Percentiles rank a stretch among this genome's conserved stretches.
These are phyloP conservation scores for Psidium friedrichsthalianum DNA, from an alignment of 345 rosid species.

Conservation along the genomic window DNA sequence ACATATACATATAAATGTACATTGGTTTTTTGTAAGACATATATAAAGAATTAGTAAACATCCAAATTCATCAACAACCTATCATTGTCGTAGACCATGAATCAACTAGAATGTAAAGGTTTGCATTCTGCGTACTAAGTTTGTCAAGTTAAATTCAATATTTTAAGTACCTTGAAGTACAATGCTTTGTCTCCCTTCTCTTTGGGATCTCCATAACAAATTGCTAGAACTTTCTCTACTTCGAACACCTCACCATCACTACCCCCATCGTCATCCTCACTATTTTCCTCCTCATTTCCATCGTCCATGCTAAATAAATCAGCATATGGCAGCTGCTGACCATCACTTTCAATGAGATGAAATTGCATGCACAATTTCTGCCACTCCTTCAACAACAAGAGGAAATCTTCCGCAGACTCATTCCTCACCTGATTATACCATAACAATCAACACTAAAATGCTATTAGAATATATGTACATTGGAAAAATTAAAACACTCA, in stretches of 20 bases:
- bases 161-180: constrained; percentile 35
- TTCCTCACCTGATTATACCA: constrained; percentile 45
- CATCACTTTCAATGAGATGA: constrained; percentile 11
- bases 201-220: constrained; percentile 42
- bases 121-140: background rate
- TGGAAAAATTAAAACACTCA: background rate
- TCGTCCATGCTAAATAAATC: constrained; percentile 7
- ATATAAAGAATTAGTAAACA: too few species aligned
- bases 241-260: constrained; percentile 34
- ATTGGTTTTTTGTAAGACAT: background rate
- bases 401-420: constrained; percentile 48
- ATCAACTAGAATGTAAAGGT: too few species aligned
- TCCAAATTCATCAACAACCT: too few species aligned
- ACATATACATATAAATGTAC: background rate
- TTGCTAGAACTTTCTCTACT: constrained; percentile 34
- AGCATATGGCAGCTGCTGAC: constrained; percentile 5
- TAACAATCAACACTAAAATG: background rate
- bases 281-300: constrained; percentile 10
- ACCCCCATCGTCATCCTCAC: constrained; percentile 5
- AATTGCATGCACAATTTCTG: constrained; percentile 34
- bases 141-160: background rate
- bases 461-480: background rate
- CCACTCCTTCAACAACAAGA: constrained; percentile 50
- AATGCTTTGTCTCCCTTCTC: constrained; percentile 17
- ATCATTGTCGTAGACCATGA: too few species aligned